These are phyloP conservation scores for Aureobasidium leucospermi DNA, from an alignment of 2,329 filamentous ascomycete genomes.

Conservation along the genomic window DNA sequence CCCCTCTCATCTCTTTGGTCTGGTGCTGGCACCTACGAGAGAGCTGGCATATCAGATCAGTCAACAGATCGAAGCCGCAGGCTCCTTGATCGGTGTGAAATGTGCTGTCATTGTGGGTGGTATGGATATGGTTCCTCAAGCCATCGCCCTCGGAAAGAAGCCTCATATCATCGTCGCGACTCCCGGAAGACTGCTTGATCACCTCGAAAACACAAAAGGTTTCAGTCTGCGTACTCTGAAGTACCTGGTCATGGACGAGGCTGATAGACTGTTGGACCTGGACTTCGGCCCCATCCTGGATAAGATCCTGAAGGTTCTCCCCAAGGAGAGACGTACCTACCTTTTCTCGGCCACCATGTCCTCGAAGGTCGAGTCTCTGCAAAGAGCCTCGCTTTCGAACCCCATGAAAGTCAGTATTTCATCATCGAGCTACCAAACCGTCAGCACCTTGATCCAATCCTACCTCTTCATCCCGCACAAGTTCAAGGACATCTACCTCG, in stretches of 20 bases:
- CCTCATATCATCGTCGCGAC: constrained; percentile 92
- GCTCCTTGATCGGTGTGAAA: constrained; percentile 78
- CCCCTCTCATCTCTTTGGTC: constrained; percentile 76
- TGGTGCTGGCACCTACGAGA: constrained; percentile 85
- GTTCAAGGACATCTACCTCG: constrained; percentile 83
- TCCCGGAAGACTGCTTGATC: constrained; percentile 80
- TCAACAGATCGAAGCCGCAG: constrained; percentile 78
- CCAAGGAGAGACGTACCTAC: constrained; percentile 62
- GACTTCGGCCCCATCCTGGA: constrained; percentile 90
- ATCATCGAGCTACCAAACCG: constrained; percentile 62
- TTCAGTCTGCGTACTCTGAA: constrained; percentile 77
- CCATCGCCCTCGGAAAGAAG: constrained; percentile 84
- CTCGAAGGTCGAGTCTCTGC: constrained; percentile 85
- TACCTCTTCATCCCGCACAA: constrained; percentile 81
- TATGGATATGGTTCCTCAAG: constrained; percentile 89
- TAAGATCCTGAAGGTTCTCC: constrained; percentile 85
- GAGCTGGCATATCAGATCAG: constrained; percentile 90
- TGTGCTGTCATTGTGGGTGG: constrained; percentile 77
- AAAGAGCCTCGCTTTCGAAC: constrained; percentile 79
- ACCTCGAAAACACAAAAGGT: constrained; percentile 93
- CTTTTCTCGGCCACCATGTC: constrained; percentile 94
- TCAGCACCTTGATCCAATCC: constrained; percentile 57
- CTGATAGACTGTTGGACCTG: constrained; percentile 83
- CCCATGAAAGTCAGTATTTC: constrained; percentile 78
- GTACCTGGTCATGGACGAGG: constrained; percentile 92